Percentiles rank a stretch among this genome's conserved stretches.
Conservation (phyloP, 345 rosid genomes). For the Firmiana major region DNA sequence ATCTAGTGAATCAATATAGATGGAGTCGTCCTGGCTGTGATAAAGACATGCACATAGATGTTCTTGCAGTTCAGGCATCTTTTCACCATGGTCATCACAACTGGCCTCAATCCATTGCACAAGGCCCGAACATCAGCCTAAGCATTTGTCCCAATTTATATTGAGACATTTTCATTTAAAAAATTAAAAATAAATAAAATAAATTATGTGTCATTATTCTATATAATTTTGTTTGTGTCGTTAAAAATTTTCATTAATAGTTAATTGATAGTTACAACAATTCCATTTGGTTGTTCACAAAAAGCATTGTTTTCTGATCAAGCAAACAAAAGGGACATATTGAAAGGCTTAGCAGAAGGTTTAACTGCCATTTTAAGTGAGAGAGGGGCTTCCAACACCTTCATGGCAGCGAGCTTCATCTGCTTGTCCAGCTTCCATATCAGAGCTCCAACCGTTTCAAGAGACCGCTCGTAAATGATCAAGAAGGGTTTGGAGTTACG, state of each 20-base stretch:
- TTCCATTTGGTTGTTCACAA: neutral
- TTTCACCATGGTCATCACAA: slow-evolving; percentile 94
- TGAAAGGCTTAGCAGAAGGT: slow-evolving; percentile 40
- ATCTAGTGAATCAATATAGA: too few species aligned
- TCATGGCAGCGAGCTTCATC: slow-evolving; percentile 51
- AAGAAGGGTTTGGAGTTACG: neutral
- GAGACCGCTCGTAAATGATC: neutral
- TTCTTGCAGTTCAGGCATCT: slow-evolving; percentile 80
- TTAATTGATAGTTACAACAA: too few species aligned
- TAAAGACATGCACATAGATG: slow-evolving; percentile 45
- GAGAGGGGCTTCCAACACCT: slow-evolving; percentile 48
- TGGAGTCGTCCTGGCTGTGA: too few species aligned
- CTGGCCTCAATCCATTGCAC: slow-evolving; percentile 80
- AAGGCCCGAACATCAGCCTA: slow-evolving; percentile 68
- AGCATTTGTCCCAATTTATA: slow-evolving; percentile 2
- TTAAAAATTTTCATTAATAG: too few species aligned
- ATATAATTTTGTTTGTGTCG: too few species aligned
- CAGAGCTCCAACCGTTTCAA: neutral
- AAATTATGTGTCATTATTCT: too few species aligned
- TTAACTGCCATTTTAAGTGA: slow-evolving; percentile 72
- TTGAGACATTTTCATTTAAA: neutral
- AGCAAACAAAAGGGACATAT: slow-evolving; percentile 4
- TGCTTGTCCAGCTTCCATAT: slow-evolving; percentile 43
- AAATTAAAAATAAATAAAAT: too few species aligned
- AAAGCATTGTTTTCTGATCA: neutral